A percentile compares a stretch with the other conserved stretches of the same genome.
Conservation (phyloP, 2,329 filamentous ascomycete species). For the Diaporthe vexans region DNA sequence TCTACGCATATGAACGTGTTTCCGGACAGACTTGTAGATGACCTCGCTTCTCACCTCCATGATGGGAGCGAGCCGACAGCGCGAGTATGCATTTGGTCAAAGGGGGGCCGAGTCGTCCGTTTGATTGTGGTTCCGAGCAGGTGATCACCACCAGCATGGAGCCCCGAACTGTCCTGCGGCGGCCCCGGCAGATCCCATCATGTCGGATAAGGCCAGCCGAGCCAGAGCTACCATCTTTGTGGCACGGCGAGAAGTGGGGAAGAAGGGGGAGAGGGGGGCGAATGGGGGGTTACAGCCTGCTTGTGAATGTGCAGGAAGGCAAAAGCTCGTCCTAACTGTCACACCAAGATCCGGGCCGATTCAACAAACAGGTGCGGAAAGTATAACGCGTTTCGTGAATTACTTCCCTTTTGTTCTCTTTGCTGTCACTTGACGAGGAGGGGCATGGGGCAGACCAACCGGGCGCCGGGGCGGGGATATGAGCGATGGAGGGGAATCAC, state of each 20-base stretch:
- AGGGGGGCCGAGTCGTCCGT: constrained; percentile 3
- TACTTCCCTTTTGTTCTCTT: neutral
- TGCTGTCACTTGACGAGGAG: neutral
- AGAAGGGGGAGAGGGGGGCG: neutral
- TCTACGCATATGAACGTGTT: neutral
- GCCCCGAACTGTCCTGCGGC: constrained; percentile 7
- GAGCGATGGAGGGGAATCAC: neutral
- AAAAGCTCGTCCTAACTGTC: constrained; percentile 2
- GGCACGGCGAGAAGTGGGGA: constrained; percentile 16
- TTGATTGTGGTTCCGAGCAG: neutral
- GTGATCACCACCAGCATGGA: constrained; percentile 18
- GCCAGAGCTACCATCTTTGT: constrained; percentile 10
- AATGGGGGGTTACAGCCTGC: neutral
- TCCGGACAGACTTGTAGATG: neutral
- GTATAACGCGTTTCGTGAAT: constrained; percentile 1
- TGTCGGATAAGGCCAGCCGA: constrained; percentile 23
- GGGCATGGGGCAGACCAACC: neutral
- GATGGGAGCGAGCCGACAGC: neutral
- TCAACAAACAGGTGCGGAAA: constrained; percentile 6
- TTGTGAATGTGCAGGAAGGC: neutral
- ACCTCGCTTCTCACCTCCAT: neutral
- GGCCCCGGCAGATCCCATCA: constrained; percentile 13
- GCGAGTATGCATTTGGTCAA: constrained; percentile 3
- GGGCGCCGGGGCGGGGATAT: neutral
- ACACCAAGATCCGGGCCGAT: constrained; percentile 31